phyloP scores from a whole-genome alignment of 2,329 filamentous ascomycete species.

The Helicocarpus griseus region DNA sequence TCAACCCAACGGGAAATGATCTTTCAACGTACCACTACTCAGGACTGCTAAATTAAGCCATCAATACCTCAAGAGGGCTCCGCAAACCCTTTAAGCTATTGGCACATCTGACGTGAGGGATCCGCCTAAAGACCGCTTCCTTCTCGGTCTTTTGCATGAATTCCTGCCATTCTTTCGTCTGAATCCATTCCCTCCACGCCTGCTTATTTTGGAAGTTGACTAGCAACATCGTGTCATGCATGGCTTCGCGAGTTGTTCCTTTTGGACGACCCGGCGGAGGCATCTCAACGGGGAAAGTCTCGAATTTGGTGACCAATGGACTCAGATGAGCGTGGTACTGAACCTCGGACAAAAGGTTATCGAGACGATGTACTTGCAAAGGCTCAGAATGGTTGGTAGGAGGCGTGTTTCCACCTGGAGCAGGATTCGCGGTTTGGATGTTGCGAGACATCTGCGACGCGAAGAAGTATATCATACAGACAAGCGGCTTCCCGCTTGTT shows the following conservation, averaged over 20 bases:
- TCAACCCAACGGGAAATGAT: neutral
- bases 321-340: constrained; percentile 17
- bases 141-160: constrained; percentile 19
- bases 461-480: constrained; percentile 22
- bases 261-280: constrained; percentile 11
- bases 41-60: neutral
- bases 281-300: constrained; percentile 19
- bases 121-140: constrained; percentile 17
- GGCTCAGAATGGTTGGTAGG: neutral
- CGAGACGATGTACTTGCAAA: constrained; percentile 14
- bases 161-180: constrained; percentile 18
- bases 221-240: constrained; percentile 20
- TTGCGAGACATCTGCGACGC: constrained; percentile 20
- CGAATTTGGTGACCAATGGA: constrained; percentile 18
- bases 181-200: constrained; percentile 18
- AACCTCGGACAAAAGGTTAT: constrained; percentile 17
- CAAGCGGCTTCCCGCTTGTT: constrained; percentile 9
- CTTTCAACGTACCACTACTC: neutral
- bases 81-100: constrained; percentile 18
- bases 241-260: constrained; percentile 12
- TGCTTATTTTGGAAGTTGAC: constrained; percentile 18
- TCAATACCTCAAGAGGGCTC: constrained; percentile 17
- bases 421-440: constrained; percentile 13
- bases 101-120: constrained; percentile 22
- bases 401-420: constrained; percentile 6